A percentile compares a stretch with the other conserved stretches of the same genome.
phyloP scores from a whole-genome alignment of 1,284 basidiomycete genomes.

The Sanguinoderma infundibulare region DNA sequence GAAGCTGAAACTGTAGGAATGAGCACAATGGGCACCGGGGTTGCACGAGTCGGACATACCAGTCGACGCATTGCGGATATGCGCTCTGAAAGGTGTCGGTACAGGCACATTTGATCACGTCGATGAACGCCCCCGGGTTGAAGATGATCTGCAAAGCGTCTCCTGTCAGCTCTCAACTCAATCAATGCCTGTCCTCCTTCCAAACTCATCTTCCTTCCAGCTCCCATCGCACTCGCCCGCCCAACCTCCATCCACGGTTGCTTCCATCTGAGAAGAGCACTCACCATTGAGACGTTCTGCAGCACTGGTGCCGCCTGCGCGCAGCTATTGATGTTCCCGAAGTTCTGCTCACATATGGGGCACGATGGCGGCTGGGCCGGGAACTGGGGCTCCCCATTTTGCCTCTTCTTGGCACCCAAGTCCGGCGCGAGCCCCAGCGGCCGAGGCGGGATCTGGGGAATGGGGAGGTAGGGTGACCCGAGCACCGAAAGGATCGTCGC shows the following conservation, averaged over 20 bases:
- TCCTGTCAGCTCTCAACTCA: background rate
- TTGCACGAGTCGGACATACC: slow-evolving; percentile 43
- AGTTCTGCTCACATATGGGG: slow-evolving; percentile 56
- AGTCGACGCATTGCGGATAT: slow-evolving; percentile 75
- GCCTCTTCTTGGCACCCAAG: slow-evolving; percentile 6
- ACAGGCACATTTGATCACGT: slow-evolving; percentile 71
- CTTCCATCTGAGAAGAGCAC: slow-evolving; percentile 21
- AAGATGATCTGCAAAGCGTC: slow-evolving; percentile 52
- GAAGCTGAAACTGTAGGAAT: slow-evolving; percentile 59
- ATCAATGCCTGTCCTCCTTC: background rate
- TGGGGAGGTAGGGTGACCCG: slow-evolving; percentile 18
- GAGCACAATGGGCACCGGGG: background rate
- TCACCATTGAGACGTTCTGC: slow-evolving; percentile 59
- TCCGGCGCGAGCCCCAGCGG: background rate
- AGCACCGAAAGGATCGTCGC: slow-evolving; percentile 10
- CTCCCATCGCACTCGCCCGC: background rate
- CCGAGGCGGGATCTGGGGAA: background rate
- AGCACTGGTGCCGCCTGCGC: slow-evolving; percentile 60
- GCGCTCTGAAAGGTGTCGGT: slow-evolving; percentile 65
- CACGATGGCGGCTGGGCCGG: slow-evolving; percentile 56
- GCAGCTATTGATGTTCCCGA: slow-evolving; percentile 56
- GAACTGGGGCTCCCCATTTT: slow-evolving; percentile 45
- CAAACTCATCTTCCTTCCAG: background rate
- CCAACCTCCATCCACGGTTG: background rate
- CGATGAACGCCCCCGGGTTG: slow-evolving; percentile 64